phyloP scores from a whole-genome alignment of 179 eudicot species.

The Spergularia azorica region DNA sequence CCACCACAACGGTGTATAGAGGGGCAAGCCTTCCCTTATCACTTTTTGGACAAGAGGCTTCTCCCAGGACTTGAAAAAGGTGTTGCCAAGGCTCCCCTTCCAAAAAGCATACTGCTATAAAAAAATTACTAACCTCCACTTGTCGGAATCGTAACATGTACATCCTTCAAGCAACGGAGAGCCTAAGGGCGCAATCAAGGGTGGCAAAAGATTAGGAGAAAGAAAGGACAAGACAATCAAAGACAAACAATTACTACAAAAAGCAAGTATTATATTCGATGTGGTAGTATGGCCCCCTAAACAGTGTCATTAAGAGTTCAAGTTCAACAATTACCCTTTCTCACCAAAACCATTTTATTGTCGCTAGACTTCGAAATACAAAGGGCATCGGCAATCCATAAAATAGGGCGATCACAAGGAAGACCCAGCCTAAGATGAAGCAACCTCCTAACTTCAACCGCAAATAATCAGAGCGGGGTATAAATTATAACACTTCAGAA shows the following conservation, averaged over 20 bases:
- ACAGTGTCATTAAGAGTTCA: not conserved
- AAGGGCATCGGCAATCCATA: slow-evolving; percentile 81
- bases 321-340: slow-evolving; percentile 51
- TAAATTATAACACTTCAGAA: too few species aligned
- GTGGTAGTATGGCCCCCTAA: not conserved
- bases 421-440: slow-evolving; percentile 86
- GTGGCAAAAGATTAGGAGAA: not conserved
- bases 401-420: slow-evolving; percentile 90
- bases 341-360: slow-evolving; percentile 36
- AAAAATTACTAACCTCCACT: slow-evolving; percentile 73
- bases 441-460: slow-evolving; percentile 88
- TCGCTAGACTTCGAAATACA: slow-evolving; percentile 42
- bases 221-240: not conserved
- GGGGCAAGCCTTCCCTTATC: too few species aligned
- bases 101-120: not conserved
- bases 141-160: slow-evolving; percentile 73
- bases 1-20: too few species aligned
- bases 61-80: too few species aligned
- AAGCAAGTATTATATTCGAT: not conserved
- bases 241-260: not conserved
- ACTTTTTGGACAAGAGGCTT: too few species aligned
- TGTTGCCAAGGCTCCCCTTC: too few species aligned
- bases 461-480: slow-evolving; percentile 13
- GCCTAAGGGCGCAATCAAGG: slow-evolving; percentile 45
- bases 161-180: slow-evolving; percentile 78